A percentile compares a stretch with the other conserved stretches of the same genome.
Conservation (phyloP, 73 alveolate genomes). For the Loxodes magnus region DNA sequence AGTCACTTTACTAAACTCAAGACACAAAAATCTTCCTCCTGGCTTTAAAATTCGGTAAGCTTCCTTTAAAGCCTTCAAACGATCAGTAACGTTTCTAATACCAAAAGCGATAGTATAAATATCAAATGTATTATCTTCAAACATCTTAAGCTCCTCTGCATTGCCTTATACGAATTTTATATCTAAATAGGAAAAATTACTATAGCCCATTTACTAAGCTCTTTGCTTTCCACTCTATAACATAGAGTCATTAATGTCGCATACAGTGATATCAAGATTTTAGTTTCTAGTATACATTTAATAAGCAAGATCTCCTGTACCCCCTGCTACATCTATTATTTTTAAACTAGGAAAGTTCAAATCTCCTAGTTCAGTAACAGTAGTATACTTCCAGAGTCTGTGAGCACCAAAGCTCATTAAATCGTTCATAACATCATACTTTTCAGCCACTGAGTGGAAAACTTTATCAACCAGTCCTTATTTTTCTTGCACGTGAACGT, state of each 20-base stretch:
- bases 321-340: conserved; percentile 88
- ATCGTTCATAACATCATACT: conserved; percentile 84
- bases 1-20: conserved; percentile 72
- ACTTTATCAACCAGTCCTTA: conserved; percentile 46
- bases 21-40: conserved; percentile 80
- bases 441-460: conserved; percentile 40
- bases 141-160: conserved; percentile 63
- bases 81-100: conserved; percentile 78
- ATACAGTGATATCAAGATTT: conserved; percentile 42
- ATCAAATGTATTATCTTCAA: conserved; percentile 52
- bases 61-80: conserved; percentile 63
- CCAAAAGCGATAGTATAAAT: conserved; percentile 55
- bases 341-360: conserved; percentile 24
- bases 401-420: conserved; percentile 79
- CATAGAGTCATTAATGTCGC: conserved; percentile 73
- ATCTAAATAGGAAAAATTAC: too few species aligned
- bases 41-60: conserved; percentile 61
- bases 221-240: conserved; percentile 71
- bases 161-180: conserved; percentile 61
- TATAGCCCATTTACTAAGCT: conserved; percentile 51
- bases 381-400: conserved; percentile 73
- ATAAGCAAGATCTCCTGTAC: conserved; percentile 87
- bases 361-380: conserved; percentile 58
- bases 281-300: conserved; percentile 29
- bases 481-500: conserved; percentile 39